Percentiles rank a stretch among this genome's conserved stretches.
Conservation (phyloP, 2,329 filamentous ascomycete genomes). For the Zymoseptoria crescenta region DNA sequence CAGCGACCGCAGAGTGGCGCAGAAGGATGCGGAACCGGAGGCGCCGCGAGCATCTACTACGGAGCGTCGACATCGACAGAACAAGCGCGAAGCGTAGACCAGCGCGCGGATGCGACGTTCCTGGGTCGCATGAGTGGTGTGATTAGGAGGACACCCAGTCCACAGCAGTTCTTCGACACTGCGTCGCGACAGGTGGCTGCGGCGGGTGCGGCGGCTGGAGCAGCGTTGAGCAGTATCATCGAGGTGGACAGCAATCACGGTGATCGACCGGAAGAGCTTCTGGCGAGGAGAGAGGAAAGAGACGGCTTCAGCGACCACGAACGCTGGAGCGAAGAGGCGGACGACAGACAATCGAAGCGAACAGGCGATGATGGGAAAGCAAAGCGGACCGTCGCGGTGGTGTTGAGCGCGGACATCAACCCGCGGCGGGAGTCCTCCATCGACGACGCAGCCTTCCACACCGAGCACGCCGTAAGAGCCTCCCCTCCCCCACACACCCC, state of each 20-base stretch:
- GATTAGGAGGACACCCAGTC: constrained; percentile 72
- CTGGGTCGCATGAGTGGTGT: constrained; percentile 64
- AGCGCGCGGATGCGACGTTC: constrained; percentile 19
- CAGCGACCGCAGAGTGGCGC: constrained; percentile 16
- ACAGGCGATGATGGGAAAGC: constrained; percentile 21
- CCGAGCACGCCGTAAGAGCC: constrained; percentile 71
- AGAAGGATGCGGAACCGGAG: constrained; percentile 15
- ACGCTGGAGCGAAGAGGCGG: constrained; percentile 85
- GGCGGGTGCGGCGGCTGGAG: constrained; percentile 73
- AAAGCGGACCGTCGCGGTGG: constrained; percentile 72
- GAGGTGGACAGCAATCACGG: constrained; percentile 76
- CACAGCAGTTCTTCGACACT: constrained; percentile 78
- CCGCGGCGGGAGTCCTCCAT: constrained; percentile 38
- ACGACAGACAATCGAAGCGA: constrained; percentile 44
- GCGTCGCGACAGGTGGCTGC: constrained; percentile 75
- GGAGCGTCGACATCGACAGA: constrained; percentile 10
- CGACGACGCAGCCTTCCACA: constrained; percentile 47
- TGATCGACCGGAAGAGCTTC: constrained; percentile 15
- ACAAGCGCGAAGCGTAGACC: not conserved
- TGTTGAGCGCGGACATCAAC: constrained; percentile 70
- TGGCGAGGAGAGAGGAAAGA: constrained; percentile 16
- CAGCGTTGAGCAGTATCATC: constrained; percentile 72
- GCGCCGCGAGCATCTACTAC: constrained; percentile 25
- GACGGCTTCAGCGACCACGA: constrained; percentile 59
- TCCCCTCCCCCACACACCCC: not conserved